phyloP scores from a whole-genome alignment of 2,329 filamentous ascomycete genomes.

The Botrytis sinoallii region DNA sequence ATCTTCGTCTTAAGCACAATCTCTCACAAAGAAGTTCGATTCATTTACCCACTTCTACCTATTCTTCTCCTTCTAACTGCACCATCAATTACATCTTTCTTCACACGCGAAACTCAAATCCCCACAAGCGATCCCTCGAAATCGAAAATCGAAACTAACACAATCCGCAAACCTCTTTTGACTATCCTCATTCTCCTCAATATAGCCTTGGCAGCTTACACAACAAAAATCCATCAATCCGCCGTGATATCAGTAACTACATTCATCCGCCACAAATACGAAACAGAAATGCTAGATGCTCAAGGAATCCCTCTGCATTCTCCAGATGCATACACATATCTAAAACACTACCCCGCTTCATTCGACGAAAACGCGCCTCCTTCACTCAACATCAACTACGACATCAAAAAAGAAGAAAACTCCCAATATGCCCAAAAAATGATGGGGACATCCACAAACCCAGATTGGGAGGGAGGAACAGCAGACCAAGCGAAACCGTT shows the following conservation, averaged over 20 bases:
- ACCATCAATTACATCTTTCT: slow-evolving; percentile 59
- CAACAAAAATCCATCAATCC: slow-evolving; percentile 73
- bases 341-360: slow-evolving; percentile 11
- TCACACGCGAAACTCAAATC: slow-evolving; percentile 33
- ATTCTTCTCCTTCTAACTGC: slow-evolving; percentile 80
- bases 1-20: slow-evolving; percentile 68
- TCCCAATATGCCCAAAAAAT: not conserved
- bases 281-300: slow-evolving; percentile 50
- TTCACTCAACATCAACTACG: not conserved
- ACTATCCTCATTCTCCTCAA: slow-evolving; percentile 62
- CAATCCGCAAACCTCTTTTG: slow-evolving; percentile 53
- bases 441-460: slow-evolving; percentile 4
- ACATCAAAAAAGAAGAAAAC: slow-evolving; percentile 11
- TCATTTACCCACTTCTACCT: slow-evolving; percentile 89
- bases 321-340: slow-evolving; percentile 20
- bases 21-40: slow-evolving; percentile 94
- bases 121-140: not conserved
- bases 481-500: slow-evolving; percentile 44
- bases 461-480: slow-evolving; percentile 12
- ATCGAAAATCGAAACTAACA: slow-evolving; percentile 27
- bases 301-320: slow-evolving; percentile 37
- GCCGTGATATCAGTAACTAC: slow-evolving; percentile 72
- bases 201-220: slow-evolving; percentile 67
- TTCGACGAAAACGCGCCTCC: not conserved
- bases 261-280: slow-evolving; percentile 73